These are phyloP conservation scores for Miamiensis avidus DNA, from an alignment of 169 alveolate genomes.

Conservation along the genomic window DNA sequence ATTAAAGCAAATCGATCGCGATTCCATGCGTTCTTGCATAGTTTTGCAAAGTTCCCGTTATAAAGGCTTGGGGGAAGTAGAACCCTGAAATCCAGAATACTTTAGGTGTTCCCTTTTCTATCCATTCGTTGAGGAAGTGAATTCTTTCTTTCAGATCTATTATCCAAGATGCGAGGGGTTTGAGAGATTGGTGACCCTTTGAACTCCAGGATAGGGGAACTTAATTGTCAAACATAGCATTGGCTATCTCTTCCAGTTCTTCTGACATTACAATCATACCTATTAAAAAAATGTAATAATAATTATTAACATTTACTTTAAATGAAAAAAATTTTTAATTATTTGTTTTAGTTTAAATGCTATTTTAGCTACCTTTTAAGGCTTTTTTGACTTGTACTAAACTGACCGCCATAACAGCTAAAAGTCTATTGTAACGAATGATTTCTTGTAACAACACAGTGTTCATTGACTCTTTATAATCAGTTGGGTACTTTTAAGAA, in stretches of 20 bases:
- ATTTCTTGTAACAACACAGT: constrained; percentile 88
- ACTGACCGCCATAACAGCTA: constrained; percentile 64
- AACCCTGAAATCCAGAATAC: constrained; percentile 88
- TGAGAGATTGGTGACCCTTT: constrained; percentile 75
- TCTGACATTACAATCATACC: constrained; percentile 79
- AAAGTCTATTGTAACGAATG: constrained; percentile 81
- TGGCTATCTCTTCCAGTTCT: constrained; percentile 74
- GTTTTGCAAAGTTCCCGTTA: constrained; percentile 87
- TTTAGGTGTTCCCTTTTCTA: constrained; percentile 84
- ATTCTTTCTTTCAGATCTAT: constrained; percentile 83
- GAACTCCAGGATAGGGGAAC: constrained; percentile 74
- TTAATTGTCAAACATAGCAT: constrained; percentile 59
- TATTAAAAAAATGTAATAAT: too few species aligned
- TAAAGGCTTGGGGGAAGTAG: constrained; percentile 89
- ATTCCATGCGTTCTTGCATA: constrained; percentile 83
- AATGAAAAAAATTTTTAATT: too few species aligned
- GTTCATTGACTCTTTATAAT: constrained; percentile 85
- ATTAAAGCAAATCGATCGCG: constrained; percentile 81
- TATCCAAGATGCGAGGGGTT: constrained; percentile 86
- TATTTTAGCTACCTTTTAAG: constrained; percentile 56
- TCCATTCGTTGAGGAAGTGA: constrained; percentile 79
- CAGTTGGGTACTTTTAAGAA: constrained; percentile 78
- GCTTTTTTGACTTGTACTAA: constrained; percentile 75
- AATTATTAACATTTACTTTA: too few species aligned
- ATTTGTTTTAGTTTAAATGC: too few species aligned